Conservation (phyloP, 306 rosid genomes). For the Canavalia ensiformis region DNA sequence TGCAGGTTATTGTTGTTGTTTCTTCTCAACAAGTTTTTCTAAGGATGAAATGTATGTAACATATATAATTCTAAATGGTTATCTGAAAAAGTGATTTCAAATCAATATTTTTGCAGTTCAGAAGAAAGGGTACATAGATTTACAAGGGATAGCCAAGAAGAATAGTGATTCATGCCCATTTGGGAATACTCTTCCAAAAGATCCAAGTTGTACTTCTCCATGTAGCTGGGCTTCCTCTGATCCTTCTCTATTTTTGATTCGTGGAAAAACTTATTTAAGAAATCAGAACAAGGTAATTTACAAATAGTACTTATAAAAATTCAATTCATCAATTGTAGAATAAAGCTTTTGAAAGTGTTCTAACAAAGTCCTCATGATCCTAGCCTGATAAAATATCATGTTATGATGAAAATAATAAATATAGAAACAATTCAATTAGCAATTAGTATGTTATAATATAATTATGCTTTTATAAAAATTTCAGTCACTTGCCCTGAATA, state of each 20-base stretch:
- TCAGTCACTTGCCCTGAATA: not conserved
- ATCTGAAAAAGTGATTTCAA: conserved; percentile 21
- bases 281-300: conserved; percentile 65
- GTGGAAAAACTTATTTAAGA: conserved; percentile 63
- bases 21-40: not conserved
- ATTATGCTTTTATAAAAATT: not conserved
- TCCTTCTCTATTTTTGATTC: conserved; percentile 72
- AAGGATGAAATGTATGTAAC: not conserved
- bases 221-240: conserved; percentile 69
- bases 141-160: conserved; percentile 57
- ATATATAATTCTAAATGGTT: not conserved
- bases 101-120: conserved; percentile 55
- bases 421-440: too few relatives aligned
- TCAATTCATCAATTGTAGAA: not conserved
- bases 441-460: too few relatives aligned
- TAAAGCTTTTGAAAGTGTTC: not conserved
- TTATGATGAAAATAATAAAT: not conserved
- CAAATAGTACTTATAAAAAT: not conserved
- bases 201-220: conserved; percentile 57
- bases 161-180: conserved; percentile 46
- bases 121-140: conserved; percentile 65
- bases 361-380: not conserved
- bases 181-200: conserved; percentile 72
- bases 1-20: conserved; percentile 59
- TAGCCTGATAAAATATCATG: not conserved